A percentile compares a stretch with the other conserved stretches of the same genome.
Evolutionary conservation across 192 early-diverging fungal species (phyloP).

Genomic region (Jimgerdemannia lactiflua): DNA sequence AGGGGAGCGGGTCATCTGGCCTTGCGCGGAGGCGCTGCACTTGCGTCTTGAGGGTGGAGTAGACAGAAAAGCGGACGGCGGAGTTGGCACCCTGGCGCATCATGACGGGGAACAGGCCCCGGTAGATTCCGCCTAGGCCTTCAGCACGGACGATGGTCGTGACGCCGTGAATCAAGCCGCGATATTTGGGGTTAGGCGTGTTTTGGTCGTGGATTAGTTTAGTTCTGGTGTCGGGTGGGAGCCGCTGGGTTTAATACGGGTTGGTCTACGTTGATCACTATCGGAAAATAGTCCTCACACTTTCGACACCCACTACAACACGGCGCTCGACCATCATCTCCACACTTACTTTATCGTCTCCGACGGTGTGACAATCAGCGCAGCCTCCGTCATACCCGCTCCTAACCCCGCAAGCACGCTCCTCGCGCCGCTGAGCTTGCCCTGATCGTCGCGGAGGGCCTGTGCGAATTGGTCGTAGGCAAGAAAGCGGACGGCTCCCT

Average conservation of each 20-base stretch:
- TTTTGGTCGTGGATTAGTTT: constrained; percentile 94
- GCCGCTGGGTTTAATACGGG: background rate
- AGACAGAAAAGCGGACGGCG: constrained; percentile 51
- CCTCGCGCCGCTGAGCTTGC: too few relatives aligned
- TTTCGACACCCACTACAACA: too few relatives aligned
- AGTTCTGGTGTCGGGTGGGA: constrained; percentile 56
- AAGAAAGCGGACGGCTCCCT: constrained; percentile 89
- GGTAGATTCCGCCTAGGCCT: constrained; percentile 67
- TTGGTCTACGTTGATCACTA: constrained; percentile 52
- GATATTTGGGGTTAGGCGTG: constrained; percentile 65
- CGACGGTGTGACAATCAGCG: too few relatives aligned
- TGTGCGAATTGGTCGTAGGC: too few relatives aligned
- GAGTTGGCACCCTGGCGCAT: constrained; percentile 87
- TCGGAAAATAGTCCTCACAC: constrained; percentile 71
- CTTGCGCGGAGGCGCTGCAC: background rate
- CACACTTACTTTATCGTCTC: too few relatives aligned
- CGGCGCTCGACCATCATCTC: too few relatives aligned
- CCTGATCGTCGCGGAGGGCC: too few relatives aligned
- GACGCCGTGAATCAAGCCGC: too few relatives aligned
- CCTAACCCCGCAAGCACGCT: too few relatives aligned
- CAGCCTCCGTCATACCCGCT: too few relatives aligned
- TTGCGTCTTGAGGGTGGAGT: constrained; percentile 67
- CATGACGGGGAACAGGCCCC: constrained; percentile 91
- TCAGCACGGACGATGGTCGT: too few relatives aligned
- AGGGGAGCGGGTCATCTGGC: too few relatives aligned